Conservation (phyloP, 2,329 filamentous ascomycete genomes). For the Neofusicoccum parvum region DNA sequence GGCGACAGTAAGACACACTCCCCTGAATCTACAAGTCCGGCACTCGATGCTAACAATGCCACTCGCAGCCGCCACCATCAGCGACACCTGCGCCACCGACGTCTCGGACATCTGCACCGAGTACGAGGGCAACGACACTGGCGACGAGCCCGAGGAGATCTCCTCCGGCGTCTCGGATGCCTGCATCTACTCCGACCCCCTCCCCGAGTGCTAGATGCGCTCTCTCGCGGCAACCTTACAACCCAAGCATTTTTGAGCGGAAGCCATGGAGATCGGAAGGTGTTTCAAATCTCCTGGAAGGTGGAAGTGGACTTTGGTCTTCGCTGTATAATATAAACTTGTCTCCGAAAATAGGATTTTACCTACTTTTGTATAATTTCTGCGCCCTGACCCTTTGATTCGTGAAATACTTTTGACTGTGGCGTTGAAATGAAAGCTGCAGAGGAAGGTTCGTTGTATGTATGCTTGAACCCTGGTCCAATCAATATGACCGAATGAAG, state of each 20-base stretch:
- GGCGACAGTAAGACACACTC: conserved; percentile 40
- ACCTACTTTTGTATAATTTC: not conserved
- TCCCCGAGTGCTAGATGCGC: conserved; percentile 19
- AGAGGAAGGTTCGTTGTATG: too few relatives aligned
- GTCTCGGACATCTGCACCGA: conserved; percentile 40
- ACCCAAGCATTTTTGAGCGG: not conserved
- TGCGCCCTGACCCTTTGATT: not conserved
- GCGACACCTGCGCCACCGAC: conserved; percentile 28
- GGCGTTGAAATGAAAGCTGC: too few relatives aligned
- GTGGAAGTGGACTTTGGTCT: conserved; percentile 4
- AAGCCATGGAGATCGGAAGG: conserved; percentile 1
- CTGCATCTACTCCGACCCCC: conserved; percentile 34
- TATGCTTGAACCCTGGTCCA: too few relatives aligned
- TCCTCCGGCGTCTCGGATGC: conserved; percentile 33
- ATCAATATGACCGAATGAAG: too few relatives aligned
- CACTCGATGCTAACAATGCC: not conserved
- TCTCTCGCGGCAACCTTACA: not conserved
- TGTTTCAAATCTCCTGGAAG: not conserved
- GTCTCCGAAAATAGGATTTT: conserved; percentile 6
- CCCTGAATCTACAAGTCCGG: not conserved
- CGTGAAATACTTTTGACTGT: too few relatives aligned
- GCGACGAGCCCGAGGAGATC: conserved; percentile 37
- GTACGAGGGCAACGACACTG: conserved; percentile 37
- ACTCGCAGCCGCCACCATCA: conserved; percentile 12
- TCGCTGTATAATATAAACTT: conserved; percentile 14